Conservation (phyloP, 1,284 basidiomycete genomes). For the Pascua sp. region DNA sequence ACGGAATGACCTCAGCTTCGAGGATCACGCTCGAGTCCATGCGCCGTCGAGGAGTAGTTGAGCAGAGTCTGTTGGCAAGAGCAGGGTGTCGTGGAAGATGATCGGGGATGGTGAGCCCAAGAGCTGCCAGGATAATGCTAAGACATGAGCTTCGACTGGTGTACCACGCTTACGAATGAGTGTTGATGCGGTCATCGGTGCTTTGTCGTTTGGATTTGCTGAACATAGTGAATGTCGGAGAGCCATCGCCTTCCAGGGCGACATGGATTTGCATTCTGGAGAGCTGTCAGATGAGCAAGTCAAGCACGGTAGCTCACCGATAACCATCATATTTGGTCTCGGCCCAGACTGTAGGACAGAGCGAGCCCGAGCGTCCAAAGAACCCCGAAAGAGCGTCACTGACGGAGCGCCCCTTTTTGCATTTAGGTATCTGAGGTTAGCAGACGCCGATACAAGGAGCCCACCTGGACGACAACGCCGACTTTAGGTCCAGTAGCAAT, state of each 20-base stretch:
- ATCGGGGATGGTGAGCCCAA: conserved; percentile 53
- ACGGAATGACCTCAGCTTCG: conserved; percentile 86
- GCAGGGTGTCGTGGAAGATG: conserved; percentile 22
- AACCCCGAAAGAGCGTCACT: conserved; percentile 59
- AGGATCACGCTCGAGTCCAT: conserved; percentile 57
- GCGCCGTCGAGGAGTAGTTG: not conserved
- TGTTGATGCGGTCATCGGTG: conserved; percentile 64
- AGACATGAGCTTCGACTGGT: conserved; percentile 8
- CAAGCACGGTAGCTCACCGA: conserved; percentile 51
- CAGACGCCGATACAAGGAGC: conserved; percentile 1
- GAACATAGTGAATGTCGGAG: conserved; percentile 65
- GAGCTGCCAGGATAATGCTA: conserved; percentile 62
- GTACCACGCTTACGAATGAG: conserved; percentile 59
- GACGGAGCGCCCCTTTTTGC: conserved; percentile 63
- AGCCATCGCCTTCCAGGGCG: conserved; percentile 50
- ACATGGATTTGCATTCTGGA: conserved; percentile 72
- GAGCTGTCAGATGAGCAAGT: not conserved
- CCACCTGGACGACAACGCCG: conserved; percentile 59
- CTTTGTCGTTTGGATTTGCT: conserved; percentile 80
- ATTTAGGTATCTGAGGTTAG: conserved; percentile 67
- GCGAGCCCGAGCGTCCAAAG: not conserved
- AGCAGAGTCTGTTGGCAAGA: conserved; percentile 6
- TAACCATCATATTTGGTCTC: conserved; percentile 92
- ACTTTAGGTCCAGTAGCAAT: conserved; percentile 45
- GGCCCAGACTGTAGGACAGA: conserved; percentile 59